Evolutionary conservation across 2,329 filamentous ascomycete species (phyloP), one percentile per base, ranked within the genome.

Genomic region (Alternaria incomplexa): DNA sequence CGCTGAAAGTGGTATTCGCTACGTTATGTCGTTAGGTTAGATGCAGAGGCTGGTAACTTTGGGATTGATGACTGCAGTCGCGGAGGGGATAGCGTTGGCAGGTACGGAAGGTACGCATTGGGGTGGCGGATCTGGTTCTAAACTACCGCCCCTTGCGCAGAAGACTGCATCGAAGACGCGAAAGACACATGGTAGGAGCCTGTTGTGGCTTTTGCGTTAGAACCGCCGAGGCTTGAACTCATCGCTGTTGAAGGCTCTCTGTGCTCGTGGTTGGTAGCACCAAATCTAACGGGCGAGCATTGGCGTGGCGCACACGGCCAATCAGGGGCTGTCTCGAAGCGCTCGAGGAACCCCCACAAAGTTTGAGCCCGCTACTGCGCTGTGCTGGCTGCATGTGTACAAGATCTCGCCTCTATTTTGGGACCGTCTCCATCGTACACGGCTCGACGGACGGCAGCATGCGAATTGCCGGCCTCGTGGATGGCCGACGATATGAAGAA

Each of bases 251-350:
- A 72, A 68, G 72, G 68, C 66, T 70, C 65, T 70, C 55, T 58
- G 57, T 55, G 58, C 59, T 73, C 36, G 74, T 79, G 77, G 75
- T 75, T 79, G 77, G 77, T 65, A 74, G 72, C 69, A 69, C 65
- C 55, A 58, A 52, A 66, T 62, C 47, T 65, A 52, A 52, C 63
- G 59, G 55, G 30, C 43, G 43, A 44, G 36, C 30, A 57, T 54
- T 48, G 66, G 67, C 60, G 65, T 69, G 44, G 67, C 66, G 67
- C 61, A 58, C 52, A 65, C 48, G 69, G 69, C 76, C 75, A 78
- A 77, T 77, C 59, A 50, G 9, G 15, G 36, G 36, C 23, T 56
- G 61, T 66, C 62, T 70, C 63, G 67, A 77, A 72, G 73, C 76
- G 76, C 76, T 75, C 68, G 71, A 61, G 60, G 40, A 64, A 56